Conservation (phyloP, 352 stramenopile species). For the Globisporangium middletonii region DNA sequence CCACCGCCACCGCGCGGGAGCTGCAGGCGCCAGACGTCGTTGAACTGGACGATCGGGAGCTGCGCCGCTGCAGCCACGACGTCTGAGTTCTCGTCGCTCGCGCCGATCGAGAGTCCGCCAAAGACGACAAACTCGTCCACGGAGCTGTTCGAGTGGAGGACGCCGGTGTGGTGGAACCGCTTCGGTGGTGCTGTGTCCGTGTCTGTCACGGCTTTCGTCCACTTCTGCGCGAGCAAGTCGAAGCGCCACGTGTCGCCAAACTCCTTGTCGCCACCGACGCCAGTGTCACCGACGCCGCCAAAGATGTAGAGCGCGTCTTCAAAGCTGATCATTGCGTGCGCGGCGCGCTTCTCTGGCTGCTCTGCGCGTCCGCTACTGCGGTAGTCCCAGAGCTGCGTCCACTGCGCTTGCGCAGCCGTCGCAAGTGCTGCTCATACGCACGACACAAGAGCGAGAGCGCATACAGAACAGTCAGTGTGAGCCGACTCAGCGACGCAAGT, state of each 20-base stretch:
- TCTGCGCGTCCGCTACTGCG: slow-evolving; percentile 2
- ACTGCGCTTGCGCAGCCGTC: slow-evolving; percentile 22
- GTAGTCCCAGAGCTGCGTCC: slow-evolving; percentile 45
- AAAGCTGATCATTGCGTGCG: slow-evolving; percentile 41
- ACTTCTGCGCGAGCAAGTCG: slow-evolving; percentile 27
- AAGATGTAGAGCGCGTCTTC: slow-evolving; percentile 57
- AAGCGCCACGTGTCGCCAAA: slow-evolving; percentile 75
- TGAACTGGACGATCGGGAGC: slow-evolving; percentile 36
- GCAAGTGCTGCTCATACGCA: slow-evolving; percentile 1
- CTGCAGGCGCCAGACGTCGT: slow-evolving; percentile 45
- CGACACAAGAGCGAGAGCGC: not conserved
- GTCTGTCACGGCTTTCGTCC: slow-evolving; percentile 22
- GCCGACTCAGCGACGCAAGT: not conserved
- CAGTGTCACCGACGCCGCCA: slow-evolving; percentile 40
- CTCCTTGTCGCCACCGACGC: slow-evolving; percentile 31
- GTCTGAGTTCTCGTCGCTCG: slow-evolving; percentile 7
- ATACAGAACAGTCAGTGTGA: not conserved
- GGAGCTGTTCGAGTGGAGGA: slow-evolving; percentile 32
- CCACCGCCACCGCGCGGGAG: slow-evolving; percentile 8
- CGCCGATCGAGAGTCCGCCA: slow-evolving; percentile 34
- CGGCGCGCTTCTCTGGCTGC: slow-evolving; percentile 44
- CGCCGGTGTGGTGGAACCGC: slow-evolving; percentile 36
- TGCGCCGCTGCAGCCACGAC: slow-evolving; percentile 1
- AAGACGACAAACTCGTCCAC: slow-evolving; percentile 47
- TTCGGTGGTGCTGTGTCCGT: slow-evolving; percentile 19